Base-by-base conservation (phyloP, 2,329 filamentous ascomycete genomes). In the Xylariaceae sp. region DNA sequence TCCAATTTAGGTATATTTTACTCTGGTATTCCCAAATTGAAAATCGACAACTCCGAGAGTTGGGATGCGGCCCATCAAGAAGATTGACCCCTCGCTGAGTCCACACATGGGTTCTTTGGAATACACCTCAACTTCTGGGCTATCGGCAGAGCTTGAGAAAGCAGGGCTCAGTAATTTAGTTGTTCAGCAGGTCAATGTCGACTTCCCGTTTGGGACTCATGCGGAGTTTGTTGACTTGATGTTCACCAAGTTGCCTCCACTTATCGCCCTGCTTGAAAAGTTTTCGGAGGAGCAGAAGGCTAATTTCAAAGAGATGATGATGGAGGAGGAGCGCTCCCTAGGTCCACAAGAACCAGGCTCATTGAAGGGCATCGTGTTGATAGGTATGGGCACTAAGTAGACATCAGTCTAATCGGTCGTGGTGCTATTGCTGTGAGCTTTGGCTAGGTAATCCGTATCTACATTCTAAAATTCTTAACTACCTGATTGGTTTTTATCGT, bases 101-200 rank as follows among this genome's bases (percentile, higher is more conserved):
- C n/a, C n/a, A n/a, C n/a, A n/a, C n/a, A n/a, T n/a, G n/a, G n/a
- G n/a, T n/a, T n/a, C n/a, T n/a, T n/a, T n/a, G n/a, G n/a, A n/a
- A n/a, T n/a, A n/a, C n/a, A n/a, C n/a, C n/a, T n/a, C n/a, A 48
- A 32, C 37, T 48, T 19, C 45, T 48, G 6, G 45, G 45, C 45
- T 10, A 48, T 48, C 26, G 40, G 45, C 45, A 48, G 40, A 48
- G 26, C 20, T 48, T 18, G 45, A 20, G 18, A 40, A 7, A 18
- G 45, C 45, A n/a, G 45, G 21, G 29, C 40, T 37, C 18, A 23
- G 45, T 19, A 18, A 48, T 20, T n/a, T 48, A 19, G 45, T 37
- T n/a, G 29, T 48, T 16, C 26, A 21, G 16, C 26, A 48, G 45
- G 45, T 48, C n/a, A 23, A 23, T 12, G 45, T 48, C 45, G 45